A percentile compares a stretch with the other conserved stretches of the same genome.
Evolutionary conservation across 225 moss, liverwort and hornwort genomes (phyloP).

Genomic region (Pleurozium schreberi): DNA sequence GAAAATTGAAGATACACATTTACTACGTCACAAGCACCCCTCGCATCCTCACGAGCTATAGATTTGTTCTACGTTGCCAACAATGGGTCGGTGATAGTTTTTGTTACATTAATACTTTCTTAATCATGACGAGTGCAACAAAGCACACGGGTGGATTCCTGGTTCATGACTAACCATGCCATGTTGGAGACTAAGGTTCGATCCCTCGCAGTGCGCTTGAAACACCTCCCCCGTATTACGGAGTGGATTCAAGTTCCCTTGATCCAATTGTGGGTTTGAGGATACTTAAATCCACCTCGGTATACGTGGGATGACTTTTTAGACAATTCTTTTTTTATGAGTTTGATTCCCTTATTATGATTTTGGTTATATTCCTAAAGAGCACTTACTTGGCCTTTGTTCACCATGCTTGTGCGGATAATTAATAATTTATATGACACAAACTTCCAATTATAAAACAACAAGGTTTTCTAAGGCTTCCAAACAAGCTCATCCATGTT

Average conservation of each 20-base stretch:
- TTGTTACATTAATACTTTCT: too few relatives aligned
- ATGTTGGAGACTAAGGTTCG: too few relatives aligned
- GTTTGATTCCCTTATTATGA: too few relatives aligned
- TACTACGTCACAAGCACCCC: background rate
- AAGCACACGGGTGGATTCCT: too few relatives aligned
- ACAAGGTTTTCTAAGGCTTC: background rate
- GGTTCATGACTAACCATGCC: too few relatives aligned
- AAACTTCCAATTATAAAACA: rapidly evolving
- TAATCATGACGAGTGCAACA: too few relatives aligned
- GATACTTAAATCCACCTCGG: background rate
- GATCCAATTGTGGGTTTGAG: background rate
- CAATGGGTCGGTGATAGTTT: too few relatives aligned
- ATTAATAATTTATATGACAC: background rate
- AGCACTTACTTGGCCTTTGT: background rate
- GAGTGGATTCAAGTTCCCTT: background rate
- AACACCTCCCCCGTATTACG: rapidly evolving
- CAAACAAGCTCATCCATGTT: background rate
- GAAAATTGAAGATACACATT: background rate
- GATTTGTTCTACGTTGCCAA: too few relatives aligned
- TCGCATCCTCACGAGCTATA: rapidly evolving
- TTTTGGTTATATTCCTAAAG: background rate
- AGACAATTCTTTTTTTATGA: background rate
- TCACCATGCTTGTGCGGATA: too few relatives aligned
- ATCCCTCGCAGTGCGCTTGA: background rate
- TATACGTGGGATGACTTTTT: background rate